A percentile compares a stretch with the other conserved stretches of the same genome.
These are phyloP conservation scores for Adansonia grandidieri DNA, from an alignment of 441 rosid species.

Conservation along the genomic window DNA sequence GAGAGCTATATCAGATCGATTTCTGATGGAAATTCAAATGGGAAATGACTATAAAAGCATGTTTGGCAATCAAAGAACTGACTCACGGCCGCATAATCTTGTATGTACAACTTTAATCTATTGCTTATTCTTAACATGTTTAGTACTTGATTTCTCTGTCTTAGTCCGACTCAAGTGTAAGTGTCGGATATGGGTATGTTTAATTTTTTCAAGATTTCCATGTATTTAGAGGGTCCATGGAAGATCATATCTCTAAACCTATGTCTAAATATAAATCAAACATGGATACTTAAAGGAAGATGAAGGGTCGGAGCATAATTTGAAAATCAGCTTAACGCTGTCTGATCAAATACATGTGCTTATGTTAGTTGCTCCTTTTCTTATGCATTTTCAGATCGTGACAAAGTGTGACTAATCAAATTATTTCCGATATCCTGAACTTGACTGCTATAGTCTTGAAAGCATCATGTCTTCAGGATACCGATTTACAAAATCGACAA, in stretches of 20 bases:
- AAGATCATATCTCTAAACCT: too few relatives aligned
- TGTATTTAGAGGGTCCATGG: too few relatives aligned
- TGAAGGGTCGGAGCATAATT: neutral
- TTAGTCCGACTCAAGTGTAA: too few relatives aligned
- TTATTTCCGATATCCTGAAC: neutral
- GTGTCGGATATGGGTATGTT: too few relatives aligned
- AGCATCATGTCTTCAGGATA: too few relatives aligned
- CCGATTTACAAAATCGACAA: too few relatives aligned
- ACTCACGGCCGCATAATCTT: neutral
- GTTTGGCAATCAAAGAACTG: neutral
- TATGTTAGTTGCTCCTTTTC: neutral
- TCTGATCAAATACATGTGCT: neutral
- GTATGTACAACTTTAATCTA: constrained; percentile 2
- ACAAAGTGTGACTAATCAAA: neutral
- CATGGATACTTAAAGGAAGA: too few relatives aligned
- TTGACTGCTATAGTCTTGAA: too few relatives aligned
- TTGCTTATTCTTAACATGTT: neutral
- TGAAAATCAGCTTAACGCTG: neutral
- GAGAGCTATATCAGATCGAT: constrained; percentile 14
- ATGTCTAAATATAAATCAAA: too few relatives aligned
- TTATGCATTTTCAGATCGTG: neutral
- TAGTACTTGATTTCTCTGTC: neutral
- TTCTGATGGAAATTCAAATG: constrained; percentile 27
- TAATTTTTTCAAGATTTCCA: too few relatives aligned
- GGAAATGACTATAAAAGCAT: neutral